A percentile compares a stretch with the other conserved stretches of the same genome.
phyloP scores from a whole-genome alignment of 225 moss, liverwort and hornwort genomes.

The Sphagnum contortum region DNA sequence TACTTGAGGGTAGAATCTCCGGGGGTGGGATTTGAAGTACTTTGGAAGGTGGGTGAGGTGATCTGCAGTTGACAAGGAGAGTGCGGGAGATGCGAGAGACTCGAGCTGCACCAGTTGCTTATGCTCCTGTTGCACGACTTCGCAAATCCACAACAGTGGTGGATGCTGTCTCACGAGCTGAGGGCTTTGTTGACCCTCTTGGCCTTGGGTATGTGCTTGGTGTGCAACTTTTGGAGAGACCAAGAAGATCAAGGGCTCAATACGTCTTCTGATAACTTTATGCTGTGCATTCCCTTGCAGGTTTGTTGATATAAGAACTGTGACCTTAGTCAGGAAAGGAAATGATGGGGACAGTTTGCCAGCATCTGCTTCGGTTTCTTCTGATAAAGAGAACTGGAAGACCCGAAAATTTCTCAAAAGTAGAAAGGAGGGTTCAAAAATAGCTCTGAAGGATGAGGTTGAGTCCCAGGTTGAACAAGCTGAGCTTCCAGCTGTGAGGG shows the following conservation, averaged over 20 bases:
- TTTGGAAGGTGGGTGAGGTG: constrained; percentile 1
- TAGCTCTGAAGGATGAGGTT: constrained; percentile 22
- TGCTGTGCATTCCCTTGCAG: constrained; percentile 17
- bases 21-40: not conserved
- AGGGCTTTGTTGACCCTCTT: constrained; percentile 80
- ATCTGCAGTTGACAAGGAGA: constrained; percentile 65
- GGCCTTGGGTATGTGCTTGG: constrained; percentile 60
- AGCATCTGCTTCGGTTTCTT: constrained; percentile 5
- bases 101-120: constrained; percentile 42
- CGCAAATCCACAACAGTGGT: constrained; percentile 60
- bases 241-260: no score
- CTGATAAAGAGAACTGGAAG: constrained; percentile 24
- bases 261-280: no score
- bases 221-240: no score
- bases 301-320: constrained; percentile 63
- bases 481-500: constrained; percentile 60
- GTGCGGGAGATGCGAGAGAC: constrained; percentile 99
- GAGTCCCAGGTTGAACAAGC: constrained; percentile 30
- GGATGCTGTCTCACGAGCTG: constrained; percentile 55
- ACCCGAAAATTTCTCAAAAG: constrained; percentile 18
- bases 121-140: constrained; percentile 40
- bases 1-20: no score
- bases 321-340: constrained; percentile 55
- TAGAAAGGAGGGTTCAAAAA: constrained; percentile 29
- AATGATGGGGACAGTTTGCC: constrained; percentile 29